These are phyloP conservation scores for Starmera stellimalicola DNA, from an alignment of 1,139 yeast genomes.

Conservation along the genomic window DNA sequence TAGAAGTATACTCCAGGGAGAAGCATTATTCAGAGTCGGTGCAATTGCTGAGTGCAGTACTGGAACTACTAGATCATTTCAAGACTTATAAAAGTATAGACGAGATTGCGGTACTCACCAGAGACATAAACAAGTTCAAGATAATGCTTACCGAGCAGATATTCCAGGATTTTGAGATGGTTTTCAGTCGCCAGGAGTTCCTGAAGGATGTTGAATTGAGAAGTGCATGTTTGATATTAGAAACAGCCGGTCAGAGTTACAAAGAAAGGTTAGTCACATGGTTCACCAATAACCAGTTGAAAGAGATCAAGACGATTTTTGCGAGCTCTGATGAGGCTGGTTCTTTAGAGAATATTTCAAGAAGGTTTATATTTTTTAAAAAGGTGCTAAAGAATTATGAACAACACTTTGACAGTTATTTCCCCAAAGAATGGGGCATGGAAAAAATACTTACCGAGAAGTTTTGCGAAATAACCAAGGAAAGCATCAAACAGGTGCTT, in stretches of 20 bases:
- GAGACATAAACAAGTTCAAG: slow-evolving; percentile 55
- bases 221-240: slow-evolving; percentile 63
- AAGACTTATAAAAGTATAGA: slow-evolving; percentile 76
- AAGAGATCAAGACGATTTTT: slow-evolving; percentile 70
- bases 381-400: slow-evolving; percentile 57
- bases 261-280: slow-evolving; percentile 59
- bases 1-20: slow-evolving; percentile 37
- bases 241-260: slow-evolving; percentile 51
- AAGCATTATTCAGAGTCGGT: slow-evolving; percentile 59
- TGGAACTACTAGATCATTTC: slow-evolving; percentile 70
- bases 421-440: slow-evolving; percentile 69
- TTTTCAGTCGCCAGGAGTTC: slow-evolving; percentile 23
- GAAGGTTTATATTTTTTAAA: slow-evolving; percentile 77
- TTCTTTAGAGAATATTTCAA: slow-evolving; percentile 71
- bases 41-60: slow-evolving; percentile 64
- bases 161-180: slow-evolving; percentile 58
- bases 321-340: slow-evolving; percentile 85
- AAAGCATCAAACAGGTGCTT: slow-evolving; percentile 45
- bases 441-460: slow-evolving; percentile 47
- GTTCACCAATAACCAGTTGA: slow-evolving; percentile 63
- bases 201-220: slow-evolving; percentile 21
- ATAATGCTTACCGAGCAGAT: slow-evolving; percentile 62
- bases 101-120: slow-evolving; percentile 65
- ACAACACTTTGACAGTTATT: slow-evolving; percentile 39
- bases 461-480: slow-evolving; percentile 63